Base-by-base conservation (phyloP, 2,329 filamentous ascomycete genomes). In the Zelopaecilomyces penicillatus region DNA sequence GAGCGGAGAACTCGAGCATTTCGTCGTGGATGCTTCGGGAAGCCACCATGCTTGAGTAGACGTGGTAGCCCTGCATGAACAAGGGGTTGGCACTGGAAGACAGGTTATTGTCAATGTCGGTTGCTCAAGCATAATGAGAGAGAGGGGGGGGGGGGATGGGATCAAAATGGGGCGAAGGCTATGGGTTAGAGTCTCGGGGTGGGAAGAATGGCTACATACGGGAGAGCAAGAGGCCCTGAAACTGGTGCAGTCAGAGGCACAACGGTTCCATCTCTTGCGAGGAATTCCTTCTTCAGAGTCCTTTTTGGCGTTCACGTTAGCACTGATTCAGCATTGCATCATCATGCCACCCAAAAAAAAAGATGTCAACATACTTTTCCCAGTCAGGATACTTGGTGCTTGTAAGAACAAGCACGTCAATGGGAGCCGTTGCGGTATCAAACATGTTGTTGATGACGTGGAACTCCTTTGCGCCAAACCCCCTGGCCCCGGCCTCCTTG, bases 401-500 rank as follows among this genome's bases (percentile, higher is more conserved):
- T 9, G 12, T 12, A 34, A 34, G 8, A 12, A 34, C 32, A 34
- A 34, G 12, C 32, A 34, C 32, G 9, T 34, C 9, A 34, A 34
- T 34, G 29, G 30, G 39, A 30, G 30, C 30, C 26, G 6, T 34
- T 29, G 10, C 28, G 10, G 38, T 41, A 6, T 34, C 32, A 12
- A 34, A 34, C n/a, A 19, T 39, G 27, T 26, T 11, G 39, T 30
- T 30, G 39, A 41, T 19, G 28, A 41, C 29, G 31, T 30, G 28
- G 31, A 41, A 66, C 47, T 60, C 55, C 45, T 58, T 52, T 12
- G 61, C 63, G 10, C 64, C 64, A 3, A 65, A 55, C 26, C 51
- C 41, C 28, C 47, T 43, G 9, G 62, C 60, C 48, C 62, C 56
- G 3, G 54, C 50, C 58, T 75, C 75, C 69, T 87, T 87, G 55